Percentiles rank a stretch among this genome's conserved stretches.
These are phyloP conservation scores for Trichosporon asahii DNA, from an alignment of 1,284 basidiomycete genomes.

Conservation along the genomic window DNA sequence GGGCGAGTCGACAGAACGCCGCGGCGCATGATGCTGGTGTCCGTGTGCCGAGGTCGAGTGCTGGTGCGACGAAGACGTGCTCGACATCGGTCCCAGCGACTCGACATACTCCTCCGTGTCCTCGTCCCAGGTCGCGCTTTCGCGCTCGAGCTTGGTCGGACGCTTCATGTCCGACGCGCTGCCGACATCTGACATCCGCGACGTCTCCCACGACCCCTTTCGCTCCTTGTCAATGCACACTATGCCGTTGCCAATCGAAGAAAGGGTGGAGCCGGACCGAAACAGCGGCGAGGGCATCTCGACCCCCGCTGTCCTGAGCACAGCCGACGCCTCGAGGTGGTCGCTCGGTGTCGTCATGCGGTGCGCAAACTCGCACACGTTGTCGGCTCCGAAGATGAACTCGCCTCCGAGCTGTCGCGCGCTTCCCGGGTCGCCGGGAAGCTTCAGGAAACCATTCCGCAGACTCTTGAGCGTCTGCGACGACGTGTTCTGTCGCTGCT, in stretches of 20 bases:
- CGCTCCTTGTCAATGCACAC: slow-evolving; percentile 4
- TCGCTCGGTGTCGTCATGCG: slow-evolving; percentile 44
- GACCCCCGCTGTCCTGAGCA: neutral
- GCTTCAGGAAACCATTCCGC: slow-evolving; percentile 42
- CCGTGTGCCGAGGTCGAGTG: neutral
- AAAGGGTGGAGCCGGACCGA: neutral
- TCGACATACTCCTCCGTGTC: slow-evolving; percentile 5
- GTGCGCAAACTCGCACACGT: slow-evolving; percentile 49
- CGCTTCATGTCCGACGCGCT: neutral
- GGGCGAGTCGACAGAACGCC: neutral
- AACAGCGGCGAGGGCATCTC: neutral
- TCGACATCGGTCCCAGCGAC: neutral
- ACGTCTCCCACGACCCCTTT: slow-evolving; percentile 3
- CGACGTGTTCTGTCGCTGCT: neutral
- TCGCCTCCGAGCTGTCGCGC: slow-evolving; percentile 50
- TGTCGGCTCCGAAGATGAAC: slow-evolving; percentile 42
- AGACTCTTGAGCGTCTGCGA: slow-evolving; percentile 25
- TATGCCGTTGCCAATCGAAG: slow-evolving; percentile 5
- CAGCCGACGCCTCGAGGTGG: neutral
- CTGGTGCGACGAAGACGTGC: neutral
- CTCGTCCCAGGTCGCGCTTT: slow-evolving; percentile 2
- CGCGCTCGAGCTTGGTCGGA: neutral
- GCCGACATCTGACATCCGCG: neutral
- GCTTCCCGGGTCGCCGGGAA: slow-evolving; percentile 45
- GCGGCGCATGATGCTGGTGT: neutral